Evolutionary conservation across 2,329 filamentous ascomycete genomes (phyloP), one percentile per base, ranked within the genome.

Genomic region (Microsporum ferrugineum): DNA sequence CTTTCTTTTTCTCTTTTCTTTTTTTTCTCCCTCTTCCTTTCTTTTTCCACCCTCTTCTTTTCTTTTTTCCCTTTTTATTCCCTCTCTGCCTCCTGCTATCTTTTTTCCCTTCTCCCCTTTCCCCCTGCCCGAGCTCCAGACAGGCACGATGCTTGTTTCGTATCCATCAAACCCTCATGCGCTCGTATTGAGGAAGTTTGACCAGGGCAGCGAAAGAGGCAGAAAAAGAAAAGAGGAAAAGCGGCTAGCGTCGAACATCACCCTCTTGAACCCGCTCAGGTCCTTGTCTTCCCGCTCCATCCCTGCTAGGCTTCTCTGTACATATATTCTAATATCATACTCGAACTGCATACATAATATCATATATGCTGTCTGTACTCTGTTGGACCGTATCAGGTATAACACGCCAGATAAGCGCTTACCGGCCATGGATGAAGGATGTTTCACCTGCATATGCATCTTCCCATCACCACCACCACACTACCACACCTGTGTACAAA

Each of bases 281-380:
- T 34, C 55, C 55, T 57, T 43, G 55, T 57, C 55, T 57, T 57
- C 55, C 55, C 55, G 55, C 55, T 10, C 34, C 17, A 57, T 43
- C 55, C 55, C 17, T 29, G 55, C 31, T 23, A 23, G 53, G 33
- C 49, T 31, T 31, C 2, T 7, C 17, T 8, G 2, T 17, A 5
- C 43, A 17, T 17, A 17, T 17, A 17, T 17, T 17, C 17, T 17
- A 17, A 43, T 43, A 43, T n/a, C 39, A 43, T 23, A 23, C 17
- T 23, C 17, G 17, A 23, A 23, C 17, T 23, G 17, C 17, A 23
- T 23, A 17, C 17, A 17, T 17, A 17, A 17, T 17, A 17, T 17
- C 17, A 23, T 23, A 23, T 23, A 23, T 1, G 17, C 17, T 23
- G 17, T 23, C 17, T 23, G 17, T 23, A 23, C 17, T 23, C 17